phyloP scores from a whole-genome alignment of 805 yeast genomes.

The Monosporozyma solicola region DNA sequence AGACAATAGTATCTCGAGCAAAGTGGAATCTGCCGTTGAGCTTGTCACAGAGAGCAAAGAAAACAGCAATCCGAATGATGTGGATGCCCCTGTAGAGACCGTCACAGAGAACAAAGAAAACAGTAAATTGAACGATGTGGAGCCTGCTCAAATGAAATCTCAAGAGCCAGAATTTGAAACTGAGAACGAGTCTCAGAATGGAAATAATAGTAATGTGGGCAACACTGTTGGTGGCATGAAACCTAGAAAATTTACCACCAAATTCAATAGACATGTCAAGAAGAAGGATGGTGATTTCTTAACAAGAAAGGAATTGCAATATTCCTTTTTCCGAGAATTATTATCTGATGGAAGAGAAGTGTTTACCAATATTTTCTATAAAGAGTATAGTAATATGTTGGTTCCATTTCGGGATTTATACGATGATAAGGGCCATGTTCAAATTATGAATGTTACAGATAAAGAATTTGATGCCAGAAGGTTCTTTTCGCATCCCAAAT shows the following conservation, averaged over 20 bases:
- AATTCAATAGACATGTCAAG: constrained; percentile 50
- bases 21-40: constrained; percentile 6
- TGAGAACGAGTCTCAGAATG: neutral
- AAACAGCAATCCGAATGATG: neutral
- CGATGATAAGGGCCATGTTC: constrained; percentile 25
- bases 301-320: constrained; percentile 82
- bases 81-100: neutral
- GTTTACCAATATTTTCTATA: constrained; percentile 55
- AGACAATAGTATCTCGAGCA: neutral
- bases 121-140: neutral
- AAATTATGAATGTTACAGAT: constrained; percentile 23
- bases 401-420: constrained; percentile 28
- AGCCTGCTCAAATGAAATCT: constrained; percentile 22
- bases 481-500: constrained; percentile 34
- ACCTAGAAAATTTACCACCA: neutral
- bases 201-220: neutral
- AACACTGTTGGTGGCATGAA: neutral
- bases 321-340: constrained; percentile 57
- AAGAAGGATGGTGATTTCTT: constrained; percentile 89
- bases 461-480: constrained; percentile 31
- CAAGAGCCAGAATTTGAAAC: constrained; percentile 6
- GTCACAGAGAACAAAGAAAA: neutral
- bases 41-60: neutral
- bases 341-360: constrained; percentile 56
- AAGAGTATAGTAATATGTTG: constrained; percentile 30